A percentile compares a stretch with the other conserved stretches of the same genome.
Evolutionary conservation across 495 filamentous ascomycete genomes (phyloP).

Genomic region (Annulohypoxylon stygium): DNA sequence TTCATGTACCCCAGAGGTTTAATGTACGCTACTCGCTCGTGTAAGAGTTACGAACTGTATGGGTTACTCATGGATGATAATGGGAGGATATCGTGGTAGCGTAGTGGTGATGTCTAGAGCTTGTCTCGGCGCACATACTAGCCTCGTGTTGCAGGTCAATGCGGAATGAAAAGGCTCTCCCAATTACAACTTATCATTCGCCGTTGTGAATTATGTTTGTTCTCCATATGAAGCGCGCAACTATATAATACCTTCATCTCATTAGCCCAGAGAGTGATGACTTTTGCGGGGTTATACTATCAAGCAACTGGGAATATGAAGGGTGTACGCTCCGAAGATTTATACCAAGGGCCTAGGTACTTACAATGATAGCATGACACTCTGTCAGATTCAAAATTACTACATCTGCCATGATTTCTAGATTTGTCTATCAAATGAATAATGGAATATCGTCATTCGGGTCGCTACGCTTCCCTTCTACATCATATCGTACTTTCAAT

Average conservation of each 20-base stretch:
- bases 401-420: background rate
- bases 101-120: background rate
- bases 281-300: background rate
- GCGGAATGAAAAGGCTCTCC: background rate
- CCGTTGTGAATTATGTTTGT: no score
- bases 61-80: background rate
- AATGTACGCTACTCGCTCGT: background rate
- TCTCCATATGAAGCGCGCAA: background rate
- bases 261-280: background rate
- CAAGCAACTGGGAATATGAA: background rate
- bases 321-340: no score
- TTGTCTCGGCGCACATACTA: background rate
- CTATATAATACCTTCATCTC: background rate
- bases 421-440: background rate
- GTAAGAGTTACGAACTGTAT: background rate
- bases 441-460: constrained; percentile 20
- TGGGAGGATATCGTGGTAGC: background rate
- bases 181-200: background rate
- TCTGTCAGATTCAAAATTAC: no score
- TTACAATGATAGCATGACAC: no score
- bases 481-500: constrained; percentile 27
- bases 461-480: constrained; percentile 15
- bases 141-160: constrained; percentile 1
- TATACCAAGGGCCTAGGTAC: no score
- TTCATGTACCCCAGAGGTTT: constrained; percentile 8